A percentile compares a stretch with the other conserved stretches of the same genome.
Evolutionary conservation across 805 yeast genomes (phyloP).

Genomic region (Lipomyces mesembrius): DNA sequence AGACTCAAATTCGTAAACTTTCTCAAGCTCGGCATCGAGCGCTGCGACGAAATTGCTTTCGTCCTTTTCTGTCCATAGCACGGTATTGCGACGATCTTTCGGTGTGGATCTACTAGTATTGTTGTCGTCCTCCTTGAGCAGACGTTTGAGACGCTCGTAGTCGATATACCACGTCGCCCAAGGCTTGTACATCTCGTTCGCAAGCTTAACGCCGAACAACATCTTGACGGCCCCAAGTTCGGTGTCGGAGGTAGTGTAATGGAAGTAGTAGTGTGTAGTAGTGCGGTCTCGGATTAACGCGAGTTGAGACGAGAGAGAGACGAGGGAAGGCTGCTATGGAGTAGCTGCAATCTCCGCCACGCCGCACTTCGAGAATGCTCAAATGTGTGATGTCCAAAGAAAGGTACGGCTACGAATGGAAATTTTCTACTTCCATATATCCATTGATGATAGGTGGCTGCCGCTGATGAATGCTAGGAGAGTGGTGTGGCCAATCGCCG

Average conservation of each 20-base stretch:
- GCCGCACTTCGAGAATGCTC: no score
- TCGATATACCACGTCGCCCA: constrained; percentile 93
- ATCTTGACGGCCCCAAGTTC: constrained; percentile 48
- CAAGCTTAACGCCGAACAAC: constrained; percentile 85
- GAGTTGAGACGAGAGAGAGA: no score
- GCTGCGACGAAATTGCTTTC: constrained; percentile 81
- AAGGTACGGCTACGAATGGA: no score
- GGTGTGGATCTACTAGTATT: constrained; percentile 14
- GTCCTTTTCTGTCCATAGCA: constrained; percentile 69
- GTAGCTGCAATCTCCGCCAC: no score
- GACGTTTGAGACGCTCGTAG: constrained; percentile 87
- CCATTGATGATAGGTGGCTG: no score
- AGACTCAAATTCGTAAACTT: constrained; percentile 85
- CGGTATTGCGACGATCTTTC: constrained; percentile 47
- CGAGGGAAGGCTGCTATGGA: no score
- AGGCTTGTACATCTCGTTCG: constrained; percentile 80
- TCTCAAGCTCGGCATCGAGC: constrained; percentile 84
- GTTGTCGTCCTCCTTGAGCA: constrained; percentile 56
- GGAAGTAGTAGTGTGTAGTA: not conserved
- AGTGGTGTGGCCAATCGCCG: no score
- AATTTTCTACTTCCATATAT: no score
- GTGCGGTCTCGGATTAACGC: no score
- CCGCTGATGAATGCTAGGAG: no score
- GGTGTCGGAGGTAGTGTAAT: not conserved
- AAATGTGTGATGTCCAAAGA: no score